Percentiles rank a stretch among this genome's conserved stretches.
phyloP scores from a whole-genome alignment of 192 early-diverging fungal genomes.

The Podila epigama region DNA sequence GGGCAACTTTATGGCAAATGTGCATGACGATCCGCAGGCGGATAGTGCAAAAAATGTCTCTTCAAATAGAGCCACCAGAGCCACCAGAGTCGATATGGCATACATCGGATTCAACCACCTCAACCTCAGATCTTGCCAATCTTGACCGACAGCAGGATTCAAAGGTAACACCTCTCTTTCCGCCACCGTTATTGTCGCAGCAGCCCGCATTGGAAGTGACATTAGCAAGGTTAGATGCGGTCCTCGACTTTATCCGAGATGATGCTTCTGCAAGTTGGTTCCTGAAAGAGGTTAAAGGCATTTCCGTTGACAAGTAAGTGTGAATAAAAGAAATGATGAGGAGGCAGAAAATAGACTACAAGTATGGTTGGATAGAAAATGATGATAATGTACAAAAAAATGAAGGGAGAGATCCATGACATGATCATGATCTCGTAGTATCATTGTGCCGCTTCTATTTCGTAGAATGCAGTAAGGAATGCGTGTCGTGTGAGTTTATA shows the following conservation, averaged over 20 bases:
- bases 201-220: slow-evolving; percentile 39
- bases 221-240: slow-evolving; percentile 5
- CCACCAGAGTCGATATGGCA: background rate
- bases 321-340: background rate
- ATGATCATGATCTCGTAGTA: too few species aligned
- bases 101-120: background rate
- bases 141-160: background rate
- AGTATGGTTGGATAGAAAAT: too few species aligned
- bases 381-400: too few species aligned
- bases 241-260: slow-evolving; percentile 13
- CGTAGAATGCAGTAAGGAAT: background rate
- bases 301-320: slow-evolving; percentile 5
- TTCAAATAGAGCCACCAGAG: background rate
- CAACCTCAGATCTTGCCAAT: too few species aligned
- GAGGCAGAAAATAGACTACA: too few species aligned
- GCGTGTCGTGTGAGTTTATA: too few species aligned
- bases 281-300: slow-evolving; percentile 15
- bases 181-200: slow-evolving; percentile 23
- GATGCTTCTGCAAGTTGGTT: slow-evolving; percentile 29
- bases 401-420: too few species aligned
- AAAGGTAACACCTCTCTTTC: slow-evolving; percentile 16
- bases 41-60: slow-evolving; percentile 1
- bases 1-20: slow-evolving; percentile 52
- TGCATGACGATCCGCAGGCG: slow-evolving; percentile 18
- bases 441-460: background rate